phyloP scores from a whole-genome alignment of 1,284 basidiomycete species.

The Puccinia polysora region DNA sequence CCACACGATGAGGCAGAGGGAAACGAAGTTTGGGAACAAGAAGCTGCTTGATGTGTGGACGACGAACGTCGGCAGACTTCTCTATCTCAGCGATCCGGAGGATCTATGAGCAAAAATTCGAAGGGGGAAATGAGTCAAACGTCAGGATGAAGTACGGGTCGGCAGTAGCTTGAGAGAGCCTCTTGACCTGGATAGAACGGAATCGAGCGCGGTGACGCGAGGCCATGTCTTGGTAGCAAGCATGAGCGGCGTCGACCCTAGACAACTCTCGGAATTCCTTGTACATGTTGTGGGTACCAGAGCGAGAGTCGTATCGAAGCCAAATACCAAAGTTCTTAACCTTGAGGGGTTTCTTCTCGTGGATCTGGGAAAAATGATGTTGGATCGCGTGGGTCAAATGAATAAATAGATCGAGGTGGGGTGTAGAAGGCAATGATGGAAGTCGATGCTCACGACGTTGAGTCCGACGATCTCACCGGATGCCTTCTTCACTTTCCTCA shows the following conservation, averaged over 20 bases:
- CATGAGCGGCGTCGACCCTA: slow-evolving; percentile 91
- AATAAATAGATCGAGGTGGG: background rate
- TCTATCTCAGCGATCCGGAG: slow-evolving; percentile 88
- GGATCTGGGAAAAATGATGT: slow-evolving; percentile 73
- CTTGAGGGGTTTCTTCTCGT: slow-evolving; percentile 93
- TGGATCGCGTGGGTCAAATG: too few species aligned
- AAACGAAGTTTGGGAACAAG: slow-evolving; percentile 85
- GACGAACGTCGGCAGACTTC: slow-evolving; percentile 83
- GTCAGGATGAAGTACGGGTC: background rate
- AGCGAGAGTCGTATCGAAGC: slow-evolving; percentile 97
- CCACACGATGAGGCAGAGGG: slow-evolving; percentile 86
- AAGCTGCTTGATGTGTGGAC: slow-evolving; percentile 89
- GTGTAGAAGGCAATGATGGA: background rate
- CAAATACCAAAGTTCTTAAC: slow-evolving; percentile 99
- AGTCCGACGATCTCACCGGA: slow-evolving; percentile 98
- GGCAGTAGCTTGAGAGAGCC: slow-evolving; percentile 50
- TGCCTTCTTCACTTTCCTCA: slow-evolving; percentile 99
- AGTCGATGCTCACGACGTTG: slow-evolving; percentile 54
- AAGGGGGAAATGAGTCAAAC: slow-evolving; percentile 46
- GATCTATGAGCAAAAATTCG: slow-evolving; percentile 59
- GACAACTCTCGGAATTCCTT: slow-evolving; percentile 93
- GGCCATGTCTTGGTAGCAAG: slow-evolving; percentile 99
- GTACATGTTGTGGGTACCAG: slow-evolving; percentile 89
- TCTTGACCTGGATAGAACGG: slow-evolving; percentile 91
- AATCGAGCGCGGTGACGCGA: slow-evolving; percentile 98